Conservation (phyloP, 2,329 filamentous ascomycete species). For the Botrytis porri region DNA sequence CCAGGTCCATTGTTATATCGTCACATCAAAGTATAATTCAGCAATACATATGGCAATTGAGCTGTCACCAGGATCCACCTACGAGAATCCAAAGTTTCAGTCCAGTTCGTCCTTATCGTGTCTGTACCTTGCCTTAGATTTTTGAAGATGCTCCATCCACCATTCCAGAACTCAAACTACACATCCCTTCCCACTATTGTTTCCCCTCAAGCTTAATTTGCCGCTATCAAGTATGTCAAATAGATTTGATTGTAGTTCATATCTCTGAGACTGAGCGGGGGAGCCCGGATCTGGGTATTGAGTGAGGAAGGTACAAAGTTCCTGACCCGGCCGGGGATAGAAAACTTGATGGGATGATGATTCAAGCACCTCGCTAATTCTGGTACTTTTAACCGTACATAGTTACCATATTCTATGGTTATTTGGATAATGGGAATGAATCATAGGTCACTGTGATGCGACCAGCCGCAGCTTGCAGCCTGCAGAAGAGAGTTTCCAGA, state of each 20-base stretch:
- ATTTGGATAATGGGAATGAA: background rate
- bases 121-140: background rate
- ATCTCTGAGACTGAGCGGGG: background rate
- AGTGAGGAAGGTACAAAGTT: background rate
- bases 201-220: background rate
- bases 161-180: background rate
- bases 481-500: background rate
- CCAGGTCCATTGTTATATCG: background rate
- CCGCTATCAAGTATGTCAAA: background rate
- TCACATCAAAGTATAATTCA: background rate
- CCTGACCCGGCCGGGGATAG: background rate
- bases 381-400: background rate
- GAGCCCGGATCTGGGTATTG: background rate
- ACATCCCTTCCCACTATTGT: background rate
- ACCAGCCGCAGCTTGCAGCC: background rate
- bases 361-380: background rate
- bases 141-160: background rate
- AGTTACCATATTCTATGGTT: background rate
- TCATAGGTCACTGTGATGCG: background rate
- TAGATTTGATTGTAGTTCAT: background rate
- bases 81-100: constrained; percentile 12
- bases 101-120: background rate
- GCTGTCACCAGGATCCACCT: background rate
- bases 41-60: background rate
- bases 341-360: background rate